Base-by-base conservation (phyloP, 805 yeast species). In the Candida corydali region DNA sequence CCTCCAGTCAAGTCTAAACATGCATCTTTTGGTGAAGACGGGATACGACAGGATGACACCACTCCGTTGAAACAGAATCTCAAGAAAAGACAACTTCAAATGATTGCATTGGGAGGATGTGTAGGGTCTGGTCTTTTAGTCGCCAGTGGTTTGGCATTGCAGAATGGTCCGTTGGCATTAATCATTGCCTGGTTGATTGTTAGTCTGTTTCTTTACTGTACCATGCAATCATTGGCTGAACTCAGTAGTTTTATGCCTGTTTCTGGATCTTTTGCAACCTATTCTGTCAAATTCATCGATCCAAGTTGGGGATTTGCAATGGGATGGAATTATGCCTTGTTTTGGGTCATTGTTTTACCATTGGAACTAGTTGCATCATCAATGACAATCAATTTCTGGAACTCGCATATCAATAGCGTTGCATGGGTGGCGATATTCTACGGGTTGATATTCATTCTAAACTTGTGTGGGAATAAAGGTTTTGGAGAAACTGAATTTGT, bases 271-370 rank as follows among this genome's bases (percentile, higher is more conserved):
- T 65, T 65, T 46, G 65, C 69, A 8, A 58, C 66, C 3, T 64
- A 63, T 38, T 63, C 69, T 24, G 58, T 61, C 1, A 47, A 68
- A 14, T 66, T 65, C 38, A 57, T 66, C n/a, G 70, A 65, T 43
- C 65, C 67, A 1, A 61, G 69, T 15, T 63, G 65, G 57, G 72
- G 72, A 5, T 65, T 65, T 42, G 72, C 72, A n/a, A 61, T 58
- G 37, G 72, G 69, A 12, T 64, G 67, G 65, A 65, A 65, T 51
- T 66, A 66, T 43, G 68, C 70, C 17, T 39, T 63, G 29, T 65
- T 65, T 44, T 66, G 70, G 71, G 64, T 64, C n/a, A 51, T 66
- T 19, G 70, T 66, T 22, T 47, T 64, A 38, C 71, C 72, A 2
- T 50, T 65, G 32, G 72, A 66, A 44, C 52, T 66, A 33, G 71